These are phyloP conservation scores for Rhodotorula graminis DNA, from an alignment of 768 basidiomycete genomes.

Conservation along the genomic window DNA sequence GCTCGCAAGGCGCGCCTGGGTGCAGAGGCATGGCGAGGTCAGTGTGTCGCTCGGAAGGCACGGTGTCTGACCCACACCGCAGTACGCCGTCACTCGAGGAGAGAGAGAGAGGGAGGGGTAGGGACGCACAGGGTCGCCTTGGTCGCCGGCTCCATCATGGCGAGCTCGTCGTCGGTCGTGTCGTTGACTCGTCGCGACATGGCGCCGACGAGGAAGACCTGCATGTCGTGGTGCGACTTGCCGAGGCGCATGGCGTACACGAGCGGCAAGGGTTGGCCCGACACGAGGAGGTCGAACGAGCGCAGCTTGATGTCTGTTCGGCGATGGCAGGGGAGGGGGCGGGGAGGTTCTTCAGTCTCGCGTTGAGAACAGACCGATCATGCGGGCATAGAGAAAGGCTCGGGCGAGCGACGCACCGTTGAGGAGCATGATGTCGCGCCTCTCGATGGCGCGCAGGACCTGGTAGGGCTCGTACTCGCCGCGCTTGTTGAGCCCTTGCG, in stretches of 20 bases:
- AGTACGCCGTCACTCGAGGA: too few relatives aligned
- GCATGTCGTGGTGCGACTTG: conserved; percentile 67
- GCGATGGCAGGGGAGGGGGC: too few relatives aligned
- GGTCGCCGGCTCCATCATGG: conserved; percentile 57
- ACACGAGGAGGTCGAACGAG: conserved; percentile 60
- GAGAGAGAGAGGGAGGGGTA: too few relatives aligned
- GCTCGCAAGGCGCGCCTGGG: conserved; percentile 52
- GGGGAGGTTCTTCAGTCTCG: too few relatives aligned
- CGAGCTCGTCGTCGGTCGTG: conserved; percentile 72
- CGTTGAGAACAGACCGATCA: too few relatives aligned
- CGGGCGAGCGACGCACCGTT: conserved; percentile 49
- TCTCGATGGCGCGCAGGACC: conserved; percentile 77
- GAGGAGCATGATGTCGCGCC: conserved; percentile 71
- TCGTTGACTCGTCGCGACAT: conserved; percentile 88
- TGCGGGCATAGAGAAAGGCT: too few relatives aligned
- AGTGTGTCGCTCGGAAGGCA: not conserved
- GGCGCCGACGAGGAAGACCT: conserved; percentile 80
- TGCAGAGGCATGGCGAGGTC: not conserved
- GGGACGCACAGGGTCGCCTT: conserved; percentile 68
- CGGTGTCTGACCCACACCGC: too few relatives aligned
- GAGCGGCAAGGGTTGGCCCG: conserved; percentile 57
- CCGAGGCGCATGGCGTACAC: conserved; percentile 70
- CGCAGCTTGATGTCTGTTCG: conserved; percentile 44
- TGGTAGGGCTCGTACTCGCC: conserved; percentile 56
- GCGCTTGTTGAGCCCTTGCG: not conserved